Evolutionary conservation across 495 filamentous ascomycete genomes (phyloP).

Genomic region (Hyaloscypha hepaticicola): DNA sequence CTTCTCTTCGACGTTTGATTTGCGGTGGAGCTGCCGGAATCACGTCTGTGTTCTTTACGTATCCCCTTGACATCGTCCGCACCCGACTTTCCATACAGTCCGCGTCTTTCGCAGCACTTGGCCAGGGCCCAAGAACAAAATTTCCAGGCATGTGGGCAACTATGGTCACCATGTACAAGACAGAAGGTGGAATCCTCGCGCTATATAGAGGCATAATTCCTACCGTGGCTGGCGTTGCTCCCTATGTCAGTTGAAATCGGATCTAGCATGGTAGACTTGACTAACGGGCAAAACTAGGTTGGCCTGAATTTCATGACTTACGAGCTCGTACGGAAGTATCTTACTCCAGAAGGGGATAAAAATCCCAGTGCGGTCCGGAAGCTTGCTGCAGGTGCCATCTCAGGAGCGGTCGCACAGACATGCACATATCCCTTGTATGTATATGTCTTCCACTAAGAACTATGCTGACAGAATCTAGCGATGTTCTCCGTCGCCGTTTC

Average conservation of each 20-base stretch:
- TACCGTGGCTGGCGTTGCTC: constrained; percentile 92
- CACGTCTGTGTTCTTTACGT: constrained; percentile 78
- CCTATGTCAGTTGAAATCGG: constrained; percentile 62
- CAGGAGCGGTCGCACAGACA: constrained; percentile 94
- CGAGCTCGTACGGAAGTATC: constrained; percentile 76
- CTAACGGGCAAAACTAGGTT: constrained; percentile 55
- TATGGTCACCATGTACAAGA: constrained; percentile 80
- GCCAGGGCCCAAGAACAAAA: constrained; percentile 52
- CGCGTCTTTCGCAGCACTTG: constrained; percentile 82
- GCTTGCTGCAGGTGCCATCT: constrained; percentile 83
- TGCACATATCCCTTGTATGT: constrained; percentile 97
- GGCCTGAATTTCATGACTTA: constrained; percentile 99
- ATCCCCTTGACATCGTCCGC: constrained; percentile 92
- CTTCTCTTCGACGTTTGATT: constrained; percentile 65
- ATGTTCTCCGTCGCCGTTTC: constrained; percentile 92
- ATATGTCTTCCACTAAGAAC: background rate
- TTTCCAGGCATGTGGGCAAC: constrained; percentile 93
- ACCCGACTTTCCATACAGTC: constrained; percentile 95
- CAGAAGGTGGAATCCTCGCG: constrained; percentile 79
- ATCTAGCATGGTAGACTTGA: background rate
- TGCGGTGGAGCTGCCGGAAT: constrained; percentile 91
- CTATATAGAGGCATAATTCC: constrained; percentile 92
- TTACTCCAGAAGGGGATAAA: constrained; percentile 85
- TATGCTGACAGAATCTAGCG: constrained; percentile 48
- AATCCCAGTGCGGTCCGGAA: constrained; percentile 81